These are phyloP conservation scores for Sporisorium scitamineum DNA, from an alignment of 1,284 basidiomycete genomes.

Conservation along the genomic window DNA sequence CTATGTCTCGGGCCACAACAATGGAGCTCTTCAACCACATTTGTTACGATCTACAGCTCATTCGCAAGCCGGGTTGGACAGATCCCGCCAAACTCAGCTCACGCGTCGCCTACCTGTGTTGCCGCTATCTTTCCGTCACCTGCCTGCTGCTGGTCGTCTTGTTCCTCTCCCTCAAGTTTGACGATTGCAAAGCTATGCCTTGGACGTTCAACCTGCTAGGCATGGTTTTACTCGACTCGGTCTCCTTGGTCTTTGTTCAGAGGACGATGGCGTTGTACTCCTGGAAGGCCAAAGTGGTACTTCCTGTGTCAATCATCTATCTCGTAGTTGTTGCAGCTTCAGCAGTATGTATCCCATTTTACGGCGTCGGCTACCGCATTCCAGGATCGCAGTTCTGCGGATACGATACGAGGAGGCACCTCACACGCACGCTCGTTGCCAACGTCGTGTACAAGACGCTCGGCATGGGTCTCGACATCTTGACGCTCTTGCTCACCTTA, in stretches of 20 bases:
- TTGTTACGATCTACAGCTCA: conserved; percentile 36
- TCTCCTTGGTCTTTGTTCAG: conserved; percentile 40
- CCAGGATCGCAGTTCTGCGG: conserved; percentile 33
- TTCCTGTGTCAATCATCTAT: conserved; percentile 26
- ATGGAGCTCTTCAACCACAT: conserved; percentile 45
- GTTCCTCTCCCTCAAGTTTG: conserved; percentile 22
- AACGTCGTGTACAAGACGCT: conserved; percentile 34
- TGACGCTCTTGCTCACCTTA: conserved; percentile 40
- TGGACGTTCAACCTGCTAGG: conserved; percentile 31
- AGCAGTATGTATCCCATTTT: conserved; percentile 27
- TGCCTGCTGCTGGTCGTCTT: conserved; percentile 24
- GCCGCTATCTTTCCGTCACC: conserved; percentile 23
- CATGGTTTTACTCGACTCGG: conserved; percentile 29
- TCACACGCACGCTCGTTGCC: conserved; percentile 9
- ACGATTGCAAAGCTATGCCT: conserved; percentile 27
- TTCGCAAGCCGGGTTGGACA: conserved; percentile 42
- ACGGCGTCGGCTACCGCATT: conserved; percentile 35
- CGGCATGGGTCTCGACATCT: conserved; percentile 34
- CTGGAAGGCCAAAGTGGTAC: conserved; percentile 31
- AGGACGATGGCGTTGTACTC: conserved; percentile 43
- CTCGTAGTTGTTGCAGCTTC: conserved; percentile 20
- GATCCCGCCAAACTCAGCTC: conserved; percentile 35
- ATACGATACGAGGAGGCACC: conserved; percentile 31
- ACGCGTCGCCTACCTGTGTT: conserved; percentile 35
- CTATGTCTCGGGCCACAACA: conserved; percentile 31